Base-by-base conservation (phyloP, 2,329 filamentous ascomycete genomes). In the Scytalidium sp. region DNA sequence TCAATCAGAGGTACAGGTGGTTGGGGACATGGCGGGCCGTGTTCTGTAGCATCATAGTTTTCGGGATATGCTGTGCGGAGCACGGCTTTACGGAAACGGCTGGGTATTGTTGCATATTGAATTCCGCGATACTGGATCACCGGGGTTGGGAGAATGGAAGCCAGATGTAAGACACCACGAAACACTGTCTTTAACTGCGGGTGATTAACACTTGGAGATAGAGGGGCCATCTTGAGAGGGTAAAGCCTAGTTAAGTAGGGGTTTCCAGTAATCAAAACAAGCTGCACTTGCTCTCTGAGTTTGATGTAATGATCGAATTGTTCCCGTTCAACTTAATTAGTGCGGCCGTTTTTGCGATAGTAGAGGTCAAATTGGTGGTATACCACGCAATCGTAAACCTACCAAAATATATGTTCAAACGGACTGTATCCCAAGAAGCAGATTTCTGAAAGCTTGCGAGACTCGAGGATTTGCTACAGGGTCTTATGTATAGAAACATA, bases 11-110 rank as follows among this genome's bases (percentile, higher is more conserved):
- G 41, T 10, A 41, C 19, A 2, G 27, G 17, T 8, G 32, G 7
- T 43, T 56, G 54, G 8, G 51, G 54, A 32, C 45, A 52, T 54
- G 52, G 52, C 2, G 52, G 52, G 22, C 51, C 53, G 32, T 4
- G 15, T 3, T 29, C 40, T 51, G 40, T 48, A 11, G 49, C 46
- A 36, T 48, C 41, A 19, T 27, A 22, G 5, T 9, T 39, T n/a
- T 23, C 9, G 15, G 46, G 47, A 23, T 50, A 52, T 13, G 9
- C 40, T 19, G 29, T 17, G 20, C 50, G 46, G 17, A 52, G 21
- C 3, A 41, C 43, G 13, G 49, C 45, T 22, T 51, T 49, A 22
- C n/a, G 17, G 44, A 54, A 54, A 2, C 52, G 46, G 15, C 41
- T 42, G 10, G 52, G 49, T 20, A 54, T 50, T 22, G 42, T 49